Base-by-base conservation (phyloP, 495 filamentous ascomycete genomes). In the Lindgomyces ingoldianus region DNA sequence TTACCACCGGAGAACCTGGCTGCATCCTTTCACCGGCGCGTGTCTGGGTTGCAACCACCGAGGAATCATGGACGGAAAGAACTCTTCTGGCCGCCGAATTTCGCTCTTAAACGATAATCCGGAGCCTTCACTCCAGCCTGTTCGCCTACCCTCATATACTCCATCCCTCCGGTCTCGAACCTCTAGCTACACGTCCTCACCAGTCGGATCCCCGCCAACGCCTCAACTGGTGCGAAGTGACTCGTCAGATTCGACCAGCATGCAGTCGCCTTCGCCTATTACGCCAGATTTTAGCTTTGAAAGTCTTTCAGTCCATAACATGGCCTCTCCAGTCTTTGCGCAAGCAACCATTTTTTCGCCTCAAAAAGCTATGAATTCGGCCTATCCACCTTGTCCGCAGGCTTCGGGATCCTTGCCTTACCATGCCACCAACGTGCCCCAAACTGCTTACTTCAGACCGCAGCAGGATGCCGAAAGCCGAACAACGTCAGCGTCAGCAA, bases 111-210 rank as follows among this genome's bases (percentile, higher is more conserved):
- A 72, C 56, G 70, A 72, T 48, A 65, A 56, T 53, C 24, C 57
- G 48, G 57, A 57, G 16, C 33, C 19, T 16, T 14, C 63, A 0
- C 57, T 39, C n/a, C 47, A 42, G 21, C 50, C 48, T 27, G 24
- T 46, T 50, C 69, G 61, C 22, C 51, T 63, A 1, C 47, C 62
- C 11, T 72, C 69, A 10, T 30, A 54, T 30, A 21, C 71, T 12
- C 45, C 60, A 8, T 69, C 62, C 8, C 52, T 67, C 11, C 60
- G 66, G 41, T 75, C 74, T n/a, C 60, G 70, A 3, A 67, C 73
- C 26, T 75, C 71, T 26, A 77, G 75, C 69, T 74, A 74, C 69
- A 55, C 71, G 14, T 74, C 74, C 8, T 73, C 75, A 41, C 71
- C 74, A 4, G 57, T 70, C 62, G 58, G 68, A 22, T 74, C 74